Evolutionary conservation across 202 grass and related monocot species (phyloP), one percentile per base, ranked within the genome.

Genomic region (Sporobolus alterniflorus): DNA sequence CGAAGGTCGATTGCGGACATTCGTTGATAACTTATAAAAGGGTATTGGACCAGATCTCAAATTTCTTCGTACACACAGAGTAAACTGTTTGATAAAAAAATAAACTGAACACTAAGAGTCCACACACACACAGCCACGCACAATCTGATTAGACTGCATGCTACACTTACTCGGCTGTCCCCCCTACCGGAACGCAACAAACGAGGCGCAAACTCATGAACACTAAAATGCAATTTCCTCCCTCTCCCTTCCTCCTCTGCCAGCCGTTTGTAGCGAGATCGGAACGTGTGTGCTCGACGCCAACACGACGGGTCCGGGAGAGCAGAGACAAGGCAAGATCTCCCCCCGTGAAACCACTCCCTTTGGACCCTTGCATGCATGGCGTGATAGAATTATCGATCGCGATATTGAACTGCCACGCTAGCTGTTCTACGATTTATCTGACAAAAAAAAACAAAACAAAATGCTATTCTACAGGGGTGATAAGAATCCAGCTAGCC

Each of bases 251-350:
- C 25, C 55, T 30, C 31, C 48, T 64, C 70, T 84, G 77, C 28
- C 87, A 85, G 67, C 46, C 36, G 65, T 89, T 80, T 76, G 82
- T 81, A 71, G 82, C 28, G 82, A 89, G 57, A 7, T 4, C 30
- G 72, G 87, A 82, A 85, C 87, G 87, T 77, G 82, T 67, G 82
- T 82, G 82, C 55, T 65, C 11, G 77, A 76, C 69, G 84, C 48
- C 76, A 74, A 65, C 76, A 47, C 68, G 39, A 80, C 68, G 59
- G 36, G 36, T 4, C 4, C 4, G 68, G 36, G 28, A 39, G 20
- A 52, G 43, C 43, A 14, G 43, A 41, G 54, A 28, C 64, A 32
- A 64, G 29, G 82, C 77, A 72, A 82, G 59, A 85, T 64, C 65
- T 50, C 21, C 64, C 36, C 87, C 77, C 77, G 87, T 82, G 87